Evolutionary conservation across 2,329 filamentous ascomycete genomes (phyloP).

Genomic region (Knufia fluminis): DNA sequence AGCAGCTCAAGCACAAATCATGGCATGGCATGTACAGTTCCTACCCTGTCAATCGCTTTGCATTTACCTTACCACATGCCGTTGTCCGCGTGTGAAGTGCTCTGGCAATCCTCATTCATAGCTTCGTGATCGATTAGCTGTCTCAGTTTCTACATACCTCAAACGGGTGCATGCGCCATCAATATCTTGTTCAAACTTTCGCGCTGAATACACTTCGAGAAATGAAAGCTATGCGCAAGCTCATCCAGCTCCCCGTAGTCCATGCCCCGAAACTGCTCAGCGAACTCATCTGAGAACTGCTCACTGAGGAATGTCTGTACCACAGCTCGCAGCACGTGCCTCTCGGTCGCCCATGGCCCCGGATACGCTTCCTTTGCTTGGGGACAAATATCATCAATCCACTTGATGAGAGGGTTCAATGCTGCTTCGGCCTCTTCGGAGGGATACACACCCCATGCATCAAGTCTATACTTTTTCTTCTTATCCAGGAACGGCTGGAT

Average conservation of each 20-base stretch:
- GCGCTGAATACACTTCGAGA: constrained; percentile 46
- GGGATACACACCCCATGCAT: constrained; percentile 45
- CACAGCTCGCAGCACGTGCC: constrained; percentile 39
- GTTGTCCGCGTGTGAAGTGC: no score
- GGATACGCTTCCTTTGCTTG: constrained; percentile 38
- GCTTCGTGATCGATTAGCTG: no score
- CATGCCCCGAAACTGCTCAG: constrained; percentile 45
- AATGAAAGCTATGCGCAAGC: constrained; percentile 44
- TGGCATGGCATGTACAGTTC: no score
- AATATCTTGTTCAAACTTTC: constrained; percentile 45
- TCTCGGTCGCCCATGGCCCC: constrained; percentile 42
- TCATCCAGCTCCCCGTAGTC: constrained; percentile 45
- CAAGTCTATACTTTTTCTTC: constrained; percentile 45
- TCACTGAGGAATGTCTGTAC: constrained; percentile 43
- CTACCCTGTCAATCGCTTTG: no score
- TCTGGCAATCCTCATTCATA: not conserved
- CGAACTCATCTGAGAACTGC: constrained; percentile 46
- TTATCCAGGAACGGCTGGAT: constrained; percentile 47
- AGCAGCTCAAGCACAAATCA: no score
- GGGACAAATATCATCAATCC: constrained; percentile 37
- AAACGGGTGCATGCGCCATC: constrained; percentile 31
- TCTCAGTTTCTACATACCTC: not conserved
- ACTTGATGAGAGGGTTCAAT: constrained; percentile 35
- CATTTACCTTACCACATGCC: no score
- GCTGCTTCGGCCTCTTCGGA: constrained; percentile 37